Percentiles rank a stretch among this genome's conserved stretches.
Conservation (phyloP, 2,329 filamentous ascomycete genomes). For the Huntiella abstrusa region DNA sequence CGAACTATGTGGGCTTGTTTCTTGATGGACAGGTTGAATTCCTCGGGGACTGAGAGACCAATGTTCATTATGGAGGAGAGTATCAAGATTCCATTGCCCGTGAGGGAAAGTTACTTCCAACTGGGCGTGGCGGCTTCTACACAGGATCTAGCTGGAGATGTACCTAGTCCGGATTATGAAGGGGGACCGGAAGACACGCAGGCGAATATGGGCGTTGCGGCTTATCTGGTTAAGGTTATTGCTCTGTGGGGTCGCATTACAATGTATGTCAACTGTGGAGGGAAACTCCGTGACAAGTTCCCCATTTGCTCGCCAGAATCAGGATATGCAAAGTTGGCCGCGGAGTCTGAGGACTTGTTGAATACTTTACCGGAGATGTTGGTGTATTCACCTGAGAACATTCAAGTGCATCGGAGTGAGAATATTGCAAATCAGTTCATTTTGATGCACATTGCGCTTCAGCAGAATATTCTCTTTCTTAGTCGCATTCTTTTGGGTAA, state of each 20-base stretch:
- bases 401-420: constrained; percentile 68
- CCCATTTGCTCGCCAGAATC: constrained; percentile 75
- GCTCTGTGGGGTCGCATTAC: constrained; percentile 81
- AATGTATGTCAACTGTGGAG: constrained; percentile 77
- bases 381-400: constrained; percentile 62
- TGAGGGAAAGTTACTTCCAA: constrained; percentile 77
- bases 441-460: constrained; percentile 74
- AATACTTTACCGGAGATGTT: constrained; percentile 49
- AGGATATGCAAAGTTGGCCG: constrained; percentile 49
- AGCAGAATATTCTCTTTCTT: constrained; percentile 80
- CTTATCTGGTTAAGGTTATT: constrained; percentile 72
- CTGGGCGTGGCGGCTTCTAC: constrained; percentile 81
- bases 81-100: constrained; percentile 73
- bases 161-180: constrained; percentile 35
- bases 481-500: constrained; percentile 43
- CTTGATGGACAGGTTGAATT: constrained; percentile 94
- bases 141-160: constrained; percentile 57
- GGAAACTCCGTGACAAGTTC: constrained; percentile 56
- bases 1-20: constrained; percentile 98
- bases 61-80: constrained; percentile 82
- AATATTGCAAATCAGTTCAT: constrained; percentile 80
- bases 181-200: constrained; percentile 17
- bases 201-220: constrained; percentile 85
- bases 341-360: constrained; percentile 52
- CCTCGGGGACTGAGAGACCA: constrained; percentile 79